Conservation (phyloP, 805 yeast genomes). For the Candida verbasci region DNA sequence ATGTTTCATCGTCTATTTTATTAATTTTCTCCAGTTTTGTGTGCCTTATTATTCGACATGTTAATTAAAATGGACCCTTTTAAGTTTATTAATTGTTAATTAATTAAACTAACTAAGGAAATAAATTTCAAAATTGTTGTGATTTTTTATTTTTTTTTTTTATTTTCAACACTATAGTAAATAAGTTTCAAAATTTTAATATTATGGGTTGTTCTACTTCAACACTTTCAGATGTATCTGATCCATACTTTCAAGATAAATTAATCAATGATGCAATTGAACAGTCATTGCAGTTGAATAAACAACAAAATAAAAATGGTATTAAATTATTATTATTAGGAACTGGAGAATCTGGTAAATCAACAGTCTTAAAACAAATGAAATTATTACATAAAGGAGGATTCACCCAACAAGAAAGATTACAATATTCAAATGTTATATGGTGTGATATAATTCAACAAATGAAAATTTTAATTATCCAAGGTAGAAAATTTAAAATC, state of each 20-base stretch:
- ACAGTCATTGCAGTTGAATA: conserved; percentile 49
- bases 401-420: conserved; percentile 72
- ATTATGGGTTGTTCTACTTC: conserved; percentile 78
- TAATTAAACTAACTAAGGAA: neutral
- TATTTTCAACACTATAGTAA: neutral
- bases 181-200: conserved; percentile 15
- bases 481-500: conserved; percentile 65
- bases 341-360: conserved; percentile 93
- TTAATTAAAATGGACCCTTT: too few species aligned
- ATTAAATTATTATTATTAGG: conserved; percentile 78
- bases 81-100: too few species aligned
- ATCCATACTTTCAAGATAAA: conserved; percentile 50
- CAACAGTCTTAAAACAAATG: conserved; percentile 88
- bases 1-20: neutral
- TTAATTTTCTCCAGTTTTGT: too few species aligned
- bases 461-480: conserved; percentile 72
- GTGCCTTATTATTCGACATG: too few species aligned
- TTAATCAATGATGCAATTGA: conserved; percentile 62
- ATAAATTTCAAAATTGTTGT: too few species aligned
- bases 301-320: conserved; percentile 52
- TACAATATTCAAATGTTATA: conserved; percentile 78
- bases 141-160: neutral
- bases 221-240: conserved; percentile 31
- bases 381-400: conserved; percentile 81
- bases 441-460: conserved; percentile 90